Evolutionary conservation across 768 basidiomycete species (phyloP).

Genomic region (Tylopilus plumbeoviolaceoides): DNA sequence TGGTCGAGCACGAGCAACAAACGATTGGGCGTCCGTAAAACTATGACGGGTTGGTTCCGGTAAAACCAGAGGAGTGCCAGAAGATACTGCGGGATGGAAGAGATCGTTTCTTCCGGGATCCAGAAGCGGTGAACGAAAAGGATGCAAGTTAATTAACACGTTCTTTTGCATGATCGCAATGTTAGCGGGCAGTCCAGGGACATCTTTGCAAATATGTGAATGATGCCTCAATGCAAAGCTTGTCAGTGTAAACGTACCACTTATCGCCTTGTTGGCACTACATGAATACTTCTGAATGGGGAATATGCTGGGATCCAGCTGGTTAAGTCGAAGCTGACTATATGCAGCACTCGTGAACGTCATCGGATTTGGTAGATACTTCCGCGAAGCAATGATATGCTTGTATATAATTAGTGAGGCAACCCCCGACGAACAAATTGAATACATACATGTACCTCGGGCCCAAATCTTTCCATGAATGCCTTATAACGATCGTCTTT

Average conservation of each 20-base stretch:
- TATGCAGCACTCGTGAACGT: slow-evolving; percentile 73
- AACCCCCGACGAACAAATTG: not conserved
- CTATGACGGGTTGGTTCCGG: slow-evolving; percentile 32
- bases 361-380: slow-evolving; percentile 57
- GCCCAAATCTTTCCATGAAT: slow-evolving; percentile 69
- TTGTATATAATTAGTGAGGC: slow-evolving; percentile 28
- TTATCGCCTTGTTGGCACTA: slow-evolving; percentile 37
- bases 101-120: slow-evolving; percentile 30
- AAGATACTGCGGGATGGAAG: slow-evolving; percentile 28
- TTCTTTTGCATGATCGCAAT: slow-evolving; percentile 41
- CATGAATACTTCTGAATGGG: slow-evolving; percentile 55
- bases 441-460: slow-evolving; percentile 54
- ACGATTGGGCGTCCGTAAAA: slow-evolving; percentile 37
- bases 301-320: slow-evolving; percentile 73
- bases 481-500: slow-evolving; percentile 63
- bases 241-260: slow-evolving; percentile 20
- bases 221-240: not conserved
- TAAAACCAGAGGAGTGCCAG: slow-evolving; percentile 11
- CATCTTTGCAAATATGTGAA: slow-evolving; percentile 18
- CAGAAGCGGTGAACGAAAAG: slow-evolving; percentile 37
- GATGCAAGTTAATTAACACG: slow-evolving; percentile 44
- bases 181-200: slow-evolving; percentile 46
- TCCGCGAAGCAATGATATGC: slow-evolving; percentile 73
- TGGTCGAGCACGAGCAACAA: not conserved
- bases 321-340: slow-evolving; percentile 66